Evolutionary conservation across 2,329 filamentous ascomycete species (phyloP).

Genomic region (Calonectria pseudoturangicola): DNA sequence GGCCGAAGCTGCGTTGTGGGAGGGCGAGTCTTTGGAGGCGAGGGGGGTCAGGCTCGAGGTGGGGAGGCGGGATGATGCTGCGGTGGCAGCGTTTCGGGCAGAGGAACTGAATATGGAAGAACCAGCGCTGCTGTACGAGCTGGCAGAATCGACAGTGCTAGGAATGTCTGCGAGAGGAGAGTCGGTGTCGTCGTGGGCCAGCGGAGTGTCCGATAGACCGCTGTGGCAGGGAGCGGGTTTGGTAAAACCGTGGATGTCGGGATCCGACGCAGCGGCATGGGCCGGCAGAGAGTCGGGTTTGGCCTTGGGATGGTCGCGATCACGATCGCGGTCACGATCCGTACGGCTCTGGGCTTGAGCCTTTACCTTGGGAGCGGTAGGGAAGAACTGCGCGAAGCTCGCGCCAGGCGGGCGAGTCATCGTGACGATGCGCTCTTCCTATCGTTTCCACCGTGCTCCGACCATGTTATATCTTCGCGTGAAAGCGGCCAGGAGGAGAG

Average conservation of each 20-base stretch:
- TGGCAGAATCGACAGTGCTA: slow-evolving; percentile 82
- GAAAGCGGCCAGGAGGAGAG: slow-evolving; percentile 40
- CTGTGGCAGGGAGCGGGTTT: slow-evolving; percentile 46
- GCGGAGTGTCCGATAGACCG: slow-evolving; percentile 54
- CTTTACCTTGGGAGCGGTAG: slow-evolving; percentile 82
- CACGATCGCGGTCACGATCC: slow-evolving; percentile 59
- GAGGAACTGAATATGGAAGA: slow-evolving; percentile 81
- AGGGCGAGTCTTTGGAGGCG: slow-evolving; percentile 72
- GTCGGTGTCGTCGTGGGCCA: slow-evolving; percentile 72
- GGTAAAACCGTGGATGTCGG: slow-evolving; percentile 51
- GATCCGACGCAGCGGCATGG: slow-evolving; percentile 49
- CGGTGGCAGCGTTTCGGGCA: slow-evolving; percentile 64
- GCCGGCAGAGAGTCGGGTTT: slow-evolving; percentile 51
- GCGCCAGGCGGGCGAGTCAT: slow-evolving; percentile 87
- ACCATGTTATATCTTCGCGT: slow-evolving; percentile 74
- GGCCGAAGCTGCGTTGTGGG: slow-evolving; percentile 67
- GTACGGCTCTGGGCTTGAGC: slow-evolving; percentile 61
- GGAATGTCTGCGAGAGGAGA: slow-evolving; percentile 78
- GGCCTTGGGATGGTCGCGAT: slow-evolving; percentile 56
- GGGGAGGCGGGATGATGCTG: slow-evolving; percentile 64
- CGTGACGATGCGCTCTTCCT: slow-evolving; percentile 72
- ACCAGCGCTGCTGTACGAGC: slow-evolving; percentile 81
- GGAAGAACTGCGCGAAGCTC: slow-evolving; percentile 92
- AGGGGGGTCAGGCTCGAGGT: slow-evolving; percentile 70
- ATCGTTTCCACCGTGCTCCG: slow-evolving; percentile 71